Evolutionary conservation across 257 asterid species (phyloP).

Genomic region (Fraxinus quadrangulata): DNA sequence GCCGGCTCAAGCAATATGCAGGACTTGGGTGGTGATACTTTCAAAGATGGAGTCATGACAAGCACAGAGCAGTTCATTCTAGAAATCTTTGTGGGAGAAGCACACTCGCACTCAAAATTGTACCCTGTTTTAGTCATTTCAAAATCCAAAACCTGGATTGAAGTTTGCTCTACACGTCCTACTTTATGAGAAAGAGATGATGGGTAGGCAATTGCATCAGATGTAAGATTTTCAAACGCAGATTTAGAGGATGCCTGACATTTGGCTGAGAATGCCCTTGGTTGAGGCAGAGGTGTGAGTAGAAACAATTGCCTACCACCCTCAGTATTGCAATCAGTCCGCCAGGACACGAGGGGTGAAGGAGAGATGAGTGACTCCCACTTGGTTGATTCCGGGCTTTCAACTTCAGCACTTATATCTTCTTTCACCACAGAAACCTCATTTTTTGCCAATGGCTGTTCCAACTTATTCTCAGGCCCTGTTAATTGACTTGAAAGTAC

Average conservation of each 20-base stretch:
- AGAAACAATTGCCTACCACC: slow-evolving; percentile 77
- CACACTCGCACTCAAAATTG: slow-evolving; percentile 31
- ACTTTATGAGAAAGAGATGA: slow-evolving; percentile 26
- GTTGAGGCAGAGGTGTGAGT: slow-evolving; percentile 81
- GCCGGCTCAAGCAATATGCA: slow-evolving; percentile 80
- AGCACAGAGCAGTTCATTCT: slow-evolving; percentile 38
- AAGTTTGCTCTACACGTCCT: slow-evolving; percentile 33
- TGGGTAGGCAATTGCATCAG: slow-evolving; percentile 27
- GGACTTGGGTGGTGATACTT: slow-evolving; percentile 85
- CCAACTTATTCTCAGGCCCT: slow-evolving; percentile 34
- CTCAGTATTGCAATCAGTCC: slow-evolving; percentile 65
- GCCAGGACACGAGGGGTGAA: slow-evolving; percentile 95
- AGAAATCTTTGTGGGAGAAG: slow-evolving; percentile 45
- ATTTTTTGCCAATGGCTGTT: slow-evolving; percentile 36
- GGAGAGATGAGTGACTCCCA: slow-evolving; percentile 80
- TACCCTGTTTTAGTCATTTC: slow-evolving; percentile 26
- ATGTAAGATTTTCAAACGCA: slow-evolving; percentile 28
- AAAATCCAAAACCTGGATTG: slow-evolving; percentile 29
- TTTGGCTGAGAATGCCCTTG: slow-evolving; percentile 43
- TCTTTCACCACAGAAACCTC: slow-evolving; percentile 30
- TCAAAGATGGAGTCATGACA: slow-evolving; percentile 77
- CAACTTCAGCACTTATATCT: slow-evolving; percentile 24
- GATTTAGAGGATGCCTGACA: slow-evolving; percentile 33
- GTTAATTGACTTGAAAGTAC: slow-evolving; percentile 39
- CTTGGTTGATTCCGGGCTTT: slow-evolving; percentile 66